Conservation (phyloP, 2,329 filamentous ascomycete species). For the Fusarium globosum region DNA sequence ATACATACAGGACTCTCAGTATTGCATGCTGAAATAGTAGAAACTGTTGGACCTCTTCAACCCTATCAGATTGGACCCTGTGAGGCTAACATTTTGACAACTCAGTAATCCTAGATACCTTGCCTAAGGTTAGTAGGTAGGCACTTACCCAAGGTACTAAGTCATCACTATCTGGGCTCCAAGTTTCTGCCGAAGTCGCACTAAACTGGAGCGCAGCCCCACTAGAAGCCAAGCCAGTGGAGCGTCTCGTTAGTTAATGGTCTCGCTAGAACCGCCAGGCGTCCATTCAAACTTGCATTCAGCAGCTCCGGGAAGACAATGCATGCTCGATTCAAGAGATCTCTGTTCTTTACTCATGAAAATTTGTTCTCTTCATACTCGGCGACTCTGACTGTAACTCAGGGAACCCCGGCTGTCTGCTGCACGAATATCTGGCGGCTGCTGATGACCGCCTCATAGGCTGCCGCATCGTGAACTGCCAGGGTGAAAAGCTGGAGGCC, state of each 20-base stretch:
- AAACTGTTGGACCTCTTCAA: neutral
- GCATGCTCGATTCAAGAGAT: neutral
- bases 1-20: neutral
- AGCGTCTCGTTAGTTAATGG: neutral
- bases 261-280: neutral
- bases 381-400: neutral
- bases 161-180: neutral
- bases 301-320: constrained; percentile 6
- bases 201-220: constrained; percentile 38
- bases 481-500: constrained; percentile 45
- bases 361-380: neutral
- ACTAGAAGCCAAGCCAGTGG: constrained; percentile 20
- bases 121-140: neutral
- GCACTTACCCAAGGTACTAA: neutral
- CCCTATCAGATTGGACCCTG: constrained; percentile 22
- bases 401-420: neutral
- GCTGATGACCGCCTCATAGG: constrained; percentile 20
- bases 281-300: constrained; percentile 7
- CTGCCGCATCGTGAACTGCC: constrained; percentile 34
- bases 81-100: constrained; percentile 30
- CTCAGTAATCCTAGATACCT: neutral
- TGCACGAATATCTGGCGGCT: constrained; percentile 9
- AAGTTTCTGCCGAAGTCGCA: constrained; percentile 15
- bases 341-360: constrained; percentile 3
- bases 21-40: neutral